Evolutionary conservation across 2,329 filamentous ascomycete species (phyloP).

Genomic region (Talaromyces verruculosus): DNA sequence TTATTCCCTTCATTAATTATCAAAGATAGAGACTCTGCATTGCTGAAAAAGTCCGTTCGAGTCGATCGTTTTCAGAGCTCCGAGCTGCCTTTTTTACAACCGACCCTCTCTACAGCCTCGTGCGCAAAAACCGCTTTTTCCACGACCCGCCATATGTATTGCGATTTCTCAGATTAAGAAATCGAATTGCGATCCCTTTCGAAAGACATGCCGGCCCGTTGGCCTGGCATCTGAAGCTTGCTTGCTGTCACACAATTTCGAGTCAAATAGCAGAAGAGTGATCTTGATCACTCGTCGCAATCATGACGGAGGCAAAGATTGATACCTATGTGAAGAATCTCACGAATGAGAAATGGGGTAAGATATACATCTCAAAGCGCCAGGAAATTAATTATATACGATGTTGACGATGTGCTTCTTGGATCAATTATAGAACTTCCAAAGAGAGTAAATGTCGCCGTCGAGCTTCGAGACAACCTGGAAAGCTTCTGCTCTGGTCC

Average conservation of each 20-base stretch:
- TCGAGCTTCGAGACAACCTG: slow-evolving; percentile 84
- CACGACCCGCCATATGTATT: slow-evolving; percentile 31
- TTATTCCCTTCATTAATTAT: slow-evolving; percentile 1
- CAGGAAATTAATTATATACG: neutral
- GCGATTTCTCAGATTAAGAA: slow-evolving; percentile 16
- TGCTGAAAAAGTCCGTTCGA: slow-evolving; percentile 12
- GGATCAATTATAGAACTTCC: slow-evolving; percentile 64
- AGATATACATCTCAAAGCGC: neutral
- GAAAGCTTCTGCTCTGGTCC: slow-evolving; percentile 77
- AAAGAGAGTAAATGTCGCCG: slow-evolving; percentile 76
- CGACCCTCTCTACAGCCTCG: slow-evolving; percentile 18
- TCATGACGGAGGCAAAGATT: slow-evolving; percentile 47
- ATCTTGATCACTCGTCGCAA: slow-evolving; percentile 25
- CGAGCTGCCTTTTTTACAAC: slow-evolving; percentile 4
- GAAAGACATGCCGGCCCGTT: slow-evolving; percentile 35
- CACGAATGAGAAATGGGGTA: slow-evolving; percentile 51
- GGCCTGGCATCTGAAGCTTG: slow-evolving; percentile 36
- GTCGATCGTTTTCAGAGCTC: slow-evolving; percentile 14
- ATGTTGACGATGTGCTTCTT: neutral
- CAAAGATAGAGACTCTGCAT: neutral
- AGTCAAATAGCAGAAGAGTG: slow-evolving; percentile 25
- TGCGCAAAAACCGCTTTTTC: slow-evolving; percentile 1
- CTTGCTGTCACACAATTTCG: slow-evolving; percentile 19
- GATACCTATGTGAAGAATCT: slow-evolving; percentile 53
- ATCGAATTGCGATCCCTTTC: slow-evolving; percentile 31